phyloP scores from a whole-genome alignment of 2,329 filamentous ascomycete species.

The Aspergillus calidoustus region DNA sequence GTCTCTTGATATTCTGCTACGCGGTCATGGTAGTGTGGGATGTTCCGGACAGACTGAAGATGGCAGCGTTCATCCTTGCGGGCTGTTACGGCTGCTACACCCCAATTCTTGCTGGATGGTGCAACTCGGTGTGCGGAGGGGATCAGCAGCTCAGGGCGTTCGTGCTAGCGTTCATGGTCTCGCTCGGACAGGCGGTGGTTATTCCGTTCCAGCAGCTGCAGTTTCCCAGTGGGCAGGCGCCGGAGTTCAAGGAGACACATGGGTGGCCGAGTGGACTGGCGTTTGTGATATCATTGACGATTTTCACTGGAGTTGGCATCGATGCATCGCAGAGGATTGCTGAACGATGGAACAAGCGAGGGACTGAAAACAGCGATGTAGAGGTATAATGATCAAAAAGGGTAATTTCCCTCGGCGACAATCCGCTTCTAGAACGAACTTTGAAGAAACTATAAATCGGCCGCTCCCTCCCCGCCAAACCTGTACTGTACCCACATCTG shows the following conservation, averaged over 20 bases:
- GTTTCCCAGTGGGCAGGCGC: neutral
- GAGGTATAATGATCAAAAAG: neutral
- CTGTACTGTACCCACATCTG: neutral
- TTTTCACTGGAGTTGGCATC: slow-evolving; percentile 8
- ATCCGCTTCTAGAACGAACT: neutral
- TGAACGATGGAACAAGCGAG: neutral
- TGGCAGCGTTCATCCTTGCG: neutral
- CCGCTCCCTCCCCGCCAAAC: neutral
- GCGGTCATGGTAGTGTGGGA: slow-evolving; percentile 2
- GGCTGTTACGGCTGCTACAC: neutral
- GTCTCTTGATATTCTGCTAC: slow-evolving; percentile 7
- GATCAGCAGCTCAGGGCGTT: neutral
- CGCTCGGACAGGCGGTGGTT: neutral
- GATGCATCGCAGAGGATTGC: neutral
- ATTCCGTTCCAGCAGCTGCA: slow-evolving; percentile 4
- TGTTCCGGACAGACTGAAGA: neutral
- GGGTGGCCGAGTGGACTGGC: slow-evolving; percentile 5
- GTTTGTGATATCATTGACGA: slow-evolving; percentile 8
- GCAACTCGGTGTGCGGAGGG: neutral
- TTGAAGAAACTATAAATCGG: neutral
- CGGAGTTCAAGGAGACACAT: slow-evolving; percentile 6
- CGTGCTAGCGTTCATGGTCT: neutral
- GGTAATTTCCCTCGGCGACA: neutral
- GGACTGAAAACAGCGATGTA: neutral
- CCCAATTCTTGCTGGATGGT: neutral